Base-by-base conservation (phyloP, 768 basidiomycete genomes). In the Amanita phalloides region DNA sequence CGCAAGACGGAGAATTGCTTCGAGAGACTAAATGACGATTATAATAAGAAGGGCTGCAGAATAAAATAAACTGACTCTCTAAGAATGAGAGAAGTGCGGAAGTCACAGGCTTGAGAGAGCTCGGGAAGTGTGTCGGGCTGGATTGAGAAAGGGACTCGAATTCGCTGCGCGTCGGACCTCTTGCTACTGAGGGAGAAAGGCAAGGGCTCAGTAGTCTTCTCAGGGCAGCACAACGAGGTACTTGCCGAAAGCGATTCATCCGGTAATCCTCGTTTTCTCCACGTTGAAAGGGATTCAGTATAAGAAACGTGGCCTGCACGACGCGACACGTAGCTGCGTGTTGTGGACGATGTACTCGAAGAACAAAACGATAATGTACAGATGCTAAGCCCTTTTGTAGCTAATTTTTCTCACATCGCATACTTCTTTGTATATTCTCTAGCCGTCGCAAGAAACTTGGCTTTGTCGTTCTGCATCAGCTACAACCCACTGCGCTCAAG, bases 241-340 rank as follows among this genome's bases (percentile, higher is more conserved):
- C 85, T 71, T 74, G 87, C 88, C 88, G 88, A 69, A 90, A 86
- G 61, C 84, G 84, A 74, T 86, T 71, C 87, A 90, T 89, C 64
- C 57, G 59, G 55, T 57, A 53, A 55, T 62, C 76, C 80, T 82
- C 77, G 77, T 73, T 79, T 79, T 70, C 68, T 73, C 78, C 84
- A 86, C 83, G 85, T 79, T 83, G 73, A 61, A 61, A 51, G 57
- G 58, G 61, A 64, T 60, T 58, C 65, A 66, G 61, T 57, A 69
- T 64, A 67, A 71, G 70, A 74, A 86, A 85, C 84, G 84, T 86
- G 84, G 74, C 71, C 61, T 72, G 81, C 84, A 85, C 17, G 48
- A 49, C n/a, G 13, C 21, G 26, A 7, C 17, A 17, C 17, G 17
- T 17, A 17, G 17, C 17, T 17, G 17, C 17, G 17, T 6, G 2